Evolutionary conservation across 257 asterid species (phyloP).

Genomic region (Craterostigma plantagineum): DNA sequence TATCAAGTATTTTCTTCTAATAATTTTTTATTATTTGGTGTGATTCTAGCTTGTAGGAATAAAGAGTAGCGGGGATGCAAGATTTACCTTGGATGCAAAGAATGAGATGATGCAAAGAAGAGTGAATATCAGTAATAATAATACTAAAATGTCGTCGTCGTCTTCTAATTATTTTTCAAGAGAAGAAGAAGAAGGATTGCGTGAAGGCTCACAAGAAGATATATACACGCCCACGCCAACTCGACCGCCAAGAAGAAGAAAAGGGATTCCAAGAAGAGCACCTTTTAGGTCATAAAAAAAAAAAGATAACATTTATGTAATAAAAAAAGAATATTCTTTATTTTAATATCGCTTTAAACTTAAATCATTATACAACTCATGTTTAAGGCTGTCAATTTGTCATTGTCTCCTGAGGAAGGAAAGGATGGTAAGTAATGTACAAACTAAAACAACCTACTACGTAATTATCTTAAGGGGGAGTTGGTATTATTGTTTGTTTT

Average conservation of each 20-base stretch:
- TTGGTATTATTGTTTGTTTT: too few relatives aligned
- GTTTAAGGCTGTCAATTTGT: too few relatives aligned
- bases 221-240: slow-evolving; percentile 67
- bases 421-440: too few relatives aligned
- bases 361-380: too few relatives aligned
- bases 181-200: slow-evolving; percentile 13
- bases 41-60: slow-evolving; percentile 60
- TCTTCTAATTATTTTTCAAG: slow-evolving; percentile 8
- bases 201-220: slow-evolving; percentile 68
- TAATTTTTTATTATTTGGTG: slow-evolving; percentile 1
- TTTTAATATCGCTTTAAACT: too few relatives aligned
- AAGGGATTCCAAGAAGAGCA: slow-evolving; percentile 92
- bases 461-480: too few relatives aligned
- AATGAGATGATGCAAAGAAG: slow-evolving; percentile 19
- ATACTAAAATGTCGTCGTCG: slow-evolving; percentile 10
- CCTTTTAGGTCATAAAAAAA: slow-evolving; percentile 52
- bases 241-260: slow-evolving; percentile 75
- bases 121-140: too few relatives aligned
- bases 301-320: not conserved
- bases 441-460: too few relatives aligned
- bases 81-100: slow-evolving; percentile 35
- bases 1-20: too few relatives aligned
- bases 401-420: too few relatives aligned
- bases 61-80: slow-evolving; percentile 62
- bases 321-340: too few relatives aligned